Evolutionary conservation across 225 moss, liverwort and hornwort genomes (phyloP).

Genomic region (Pseudisothecium myosuroides): DNA sequence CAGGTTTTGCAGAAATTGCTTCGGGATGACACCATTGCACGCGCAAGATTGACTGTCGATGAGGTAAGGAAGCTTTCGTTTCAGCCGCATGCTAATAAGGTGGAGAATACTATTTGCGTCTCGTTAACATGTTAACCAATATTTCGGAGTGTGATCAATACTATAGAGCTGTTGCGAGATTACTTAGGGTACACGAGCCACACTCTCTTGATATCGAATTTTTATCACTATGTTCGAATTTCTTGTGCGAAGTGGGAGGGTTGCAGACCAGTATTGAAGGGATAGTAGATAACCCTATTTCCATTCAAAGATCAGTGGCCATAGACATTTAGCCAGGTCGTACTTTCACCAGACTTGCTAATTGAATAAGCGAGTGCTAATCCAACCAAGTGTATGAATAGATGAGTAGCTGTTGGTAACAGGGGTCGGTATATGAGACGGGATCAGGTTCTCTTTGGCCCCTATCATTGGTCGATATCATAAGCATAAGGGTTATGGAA

Average conservation of each 20-base stretch:
- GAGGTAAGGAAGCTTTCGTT: conserved; percentile 27
- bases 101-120: not conserved
- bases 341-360: not conserved
- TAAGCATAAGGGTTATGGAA: not conserved
- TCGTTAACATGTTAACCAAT: too few species aligned
- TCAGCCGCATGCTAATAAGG: not conserved
- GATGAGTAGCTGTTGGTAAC: not conserved
- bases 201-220: not conserved
- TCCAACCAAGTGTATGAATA: not conserved
- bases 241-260: not conserved
- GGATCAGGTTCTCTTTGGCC: not conserved
- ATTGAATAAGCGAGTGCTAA: not conserved
- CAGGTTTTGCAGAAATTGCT: conserved; percentile 31
- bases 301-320: not conserved
- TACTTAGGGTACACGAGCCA: not conserved
- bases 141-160: not conserved
- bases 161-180: not conserved
- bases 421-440: not conserved
- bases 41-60: conserved; percentile 43
- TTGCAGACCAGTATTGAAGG: not conserved
- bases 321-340: too few species aligned
- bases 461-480: not conserved
- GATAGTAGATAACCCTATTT: not conserved
- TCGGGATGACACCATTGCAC: conserved; percentile 67
- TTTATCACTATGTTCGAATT: not conserved